Evolutionary conservation across 1,284 basidiomycete genomes (phyloP).

Genomic region (Coniferiporia weirii): DNA sequence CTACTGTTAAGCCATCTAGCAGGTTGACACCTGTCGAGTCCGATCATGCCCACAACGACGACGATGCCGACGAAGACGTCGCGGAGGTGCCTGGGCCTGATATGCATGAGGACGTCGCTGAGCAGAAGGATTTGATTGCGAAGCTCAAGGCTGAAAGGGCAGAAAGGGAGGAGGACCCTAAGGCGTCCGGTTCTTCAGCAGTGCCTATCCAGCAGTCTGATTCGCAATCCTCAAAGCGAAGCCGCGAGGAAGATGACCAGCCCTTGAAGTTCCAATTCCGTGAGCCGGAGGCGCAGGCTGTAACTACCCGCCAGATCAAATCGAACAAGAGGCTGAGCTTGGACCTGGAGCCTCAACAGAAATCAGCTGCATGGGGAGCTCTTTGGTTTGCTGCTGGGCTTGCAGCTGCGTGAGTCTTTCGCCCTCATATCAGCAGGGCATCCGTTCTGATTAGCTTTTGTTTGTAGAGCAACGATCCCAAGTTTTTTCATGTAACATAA

Average conservation of each 20-base stretch:
- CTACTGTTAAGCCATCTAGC: constrained; percentile 26
- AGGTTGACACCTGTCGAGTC: constrained; percentile 46
- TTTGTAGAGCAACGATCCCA: constrained; percentile 14
- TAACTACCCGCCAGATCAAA: constrained; percentile 52
- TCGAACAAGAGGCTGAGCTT: constrained; percentile 58
- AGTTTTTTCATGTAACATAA: constrained; percentile 16
- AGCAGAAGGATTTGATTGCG: constrained; percentile 66
- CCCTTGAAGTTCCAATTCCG: constrained; percentile 56
- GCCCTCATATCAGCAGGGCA: neutral
- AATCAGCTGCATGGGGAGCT: constrained; percentile 69
- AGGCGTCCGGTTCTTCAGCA: constrained; percentile 10
- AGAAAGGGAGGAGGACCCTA: constrained; percentile 25
- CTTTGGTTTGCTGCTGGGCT: constrained; percentile 69
- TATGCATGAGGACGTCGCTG: constrained; percentile 61
- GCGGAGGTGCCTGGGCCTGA: constrained; percentile 54
- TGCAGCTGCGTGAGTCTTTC: constrained; percentile 57
- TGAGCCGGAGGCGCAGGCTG: constrained; percentile 40
- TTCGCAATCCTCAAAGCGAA: constrained; percentile 35
- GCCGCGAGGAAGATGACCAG: constrained; percentile 49
- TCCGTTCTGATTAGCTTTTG: neutral
- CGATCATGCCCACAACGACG: constrained; percentile 50
- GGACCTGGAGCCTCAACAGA: constrained; percentile 54
- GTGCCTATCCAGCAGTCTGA: constrained; percentile 13
- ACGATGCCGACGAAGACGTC: constrained; percentile 30
- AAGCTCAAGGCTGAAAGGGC: constrained; percentile 54